Conservation (phyloP, 2,329 filamentous ascomycete species). For the Herpotrichia juniperi region DNA sequence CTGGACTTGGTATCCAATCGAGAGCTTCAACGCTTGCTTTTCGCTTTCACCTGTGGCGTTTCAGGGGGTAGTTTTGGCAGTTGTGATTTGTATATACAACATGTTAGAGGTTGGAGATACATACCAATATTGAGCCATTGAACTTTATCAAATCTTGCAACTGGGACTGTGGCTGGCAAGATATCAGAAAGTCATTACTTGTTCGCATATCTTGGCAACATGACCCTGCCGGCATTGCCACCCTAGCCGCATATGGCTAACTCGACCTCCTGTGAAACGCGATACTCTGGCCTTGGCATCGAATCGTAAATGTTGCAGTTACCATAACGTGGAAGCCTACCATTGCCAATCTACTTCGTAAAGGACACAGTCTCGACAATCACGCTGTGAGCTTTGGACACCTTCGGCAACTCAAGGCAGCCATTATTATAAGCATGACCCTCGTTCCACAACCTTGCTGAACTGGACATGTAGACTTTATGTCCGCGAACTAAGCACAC, state of each 20-base stretch:
- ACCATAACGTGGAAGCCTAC: slow-evolving; percentile 24
- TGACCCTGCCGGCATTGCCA: slow-evolving; percentile 6
- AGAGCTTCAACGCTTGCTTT: slow-evolving; percentile 11
- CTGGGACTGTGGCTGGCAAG: not conserved
- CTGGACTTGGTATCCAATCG: slow-evolving; percentile 2
- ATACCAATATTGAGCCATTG: slow-evolving; percentile 6
- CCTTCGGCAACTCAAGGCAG: slow-evolving; percentile 12
- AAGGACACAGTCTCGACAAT: slow-evolving; percentile 16
- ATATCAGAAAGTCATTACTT: not conserved
- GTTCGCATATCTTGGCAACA: slow-evolving; percentile 5
- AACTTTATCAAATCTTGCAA: not conserved
- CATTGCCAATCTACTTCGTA: slow-evolving; percentile 8
- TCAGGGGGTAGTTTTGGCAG: slow-evolving; percentile 10
- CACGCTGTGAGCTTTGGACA: slow-evolving; percentile 1
- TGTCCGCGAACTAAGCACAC: slow-evolving; percentile 28
- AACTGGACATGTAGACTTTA: slow-evolving; percentile 33
- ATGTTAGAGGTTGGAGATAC: slow-evolving; percentile 16
- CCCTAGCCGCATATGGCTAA: slow-evolving; percentile 11
- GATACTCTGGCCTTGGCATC: slow-evolving; percentile 3
- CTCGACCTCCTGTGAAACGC: slow-evolving; percentile 15
- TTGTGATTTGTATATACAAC: slow-evolving; percentile 39
- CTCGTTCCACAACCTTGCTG: slow-evolving; percentile 26
- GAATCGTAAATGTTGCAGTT: slow-evolving; percentile 11
- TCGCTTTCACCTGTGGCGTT: slow-evolving; percentile 23
- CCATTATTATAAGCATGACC: slow-evolving; percentile 31